Evolutionary conservation across 805 yeast species (phyloP).

Genomic region (Pichia heedii): DNA sequence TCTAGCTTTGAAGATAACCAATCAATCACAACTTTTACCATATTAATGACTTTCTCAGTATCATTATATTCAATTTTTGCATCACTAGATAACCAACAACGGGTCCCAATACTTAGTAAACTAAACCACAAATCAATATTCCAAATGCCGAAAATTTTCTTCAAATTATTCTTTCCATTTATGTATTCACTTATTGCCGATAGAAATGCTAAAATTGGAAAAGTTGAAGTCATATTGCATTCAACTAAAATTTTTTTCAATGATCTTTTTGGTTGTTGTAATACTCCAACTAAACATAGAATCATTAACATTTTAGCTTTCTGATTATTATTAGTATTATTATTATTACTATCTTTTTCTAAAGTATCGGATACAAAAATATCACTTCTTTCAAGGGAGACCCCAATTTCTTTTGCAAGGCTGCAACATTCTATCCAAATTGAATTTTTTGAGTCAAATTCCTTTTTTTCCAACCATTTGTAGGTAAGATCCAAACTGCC

Average conservation of each 20-base stretch:
- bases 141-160: conserved; percentile 11
- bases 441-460: background rate
- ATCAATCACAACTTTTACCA: conserved; percentile 3
- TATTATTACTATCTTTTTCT: background rate
- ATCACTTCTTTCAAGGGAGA: background rate
- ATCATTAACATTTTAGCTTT: conserved; percentile 1
- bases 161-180: background rate
- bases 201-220: conserved; percentile 9
- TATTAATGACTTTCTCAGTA: conserved; percentile 5
- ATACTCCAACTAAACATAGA: conserved; percentile 5
- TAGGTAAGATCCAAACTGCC: conserved; percentile 10
- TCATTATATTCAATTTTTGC: conserved; percentile 7
- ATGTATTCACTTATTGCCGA: background rate
- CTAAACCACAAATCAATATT: conserved; percentile 10
- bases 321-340: background rate
- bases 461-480: conserved; percentile 6
- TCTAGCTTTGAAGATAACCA: conserved; percentile 7
- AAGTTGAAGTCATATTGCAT: conserved; percentile 9
- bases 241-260: conserved; percentile 11
- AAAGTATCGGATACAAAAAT: background rate
- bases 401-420: conserved; percentile 8
- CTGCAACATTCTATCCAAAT: conserved; percentile 6
- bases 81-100: conserved; percentile 12
- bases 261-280: conserved; percentile 9
- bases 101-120: conserved; percentile 8